phyloP scores from a whole-genome alignment of 2,329 filamentous ascomycete genomes.

The Phialophora tarda region DNA sequence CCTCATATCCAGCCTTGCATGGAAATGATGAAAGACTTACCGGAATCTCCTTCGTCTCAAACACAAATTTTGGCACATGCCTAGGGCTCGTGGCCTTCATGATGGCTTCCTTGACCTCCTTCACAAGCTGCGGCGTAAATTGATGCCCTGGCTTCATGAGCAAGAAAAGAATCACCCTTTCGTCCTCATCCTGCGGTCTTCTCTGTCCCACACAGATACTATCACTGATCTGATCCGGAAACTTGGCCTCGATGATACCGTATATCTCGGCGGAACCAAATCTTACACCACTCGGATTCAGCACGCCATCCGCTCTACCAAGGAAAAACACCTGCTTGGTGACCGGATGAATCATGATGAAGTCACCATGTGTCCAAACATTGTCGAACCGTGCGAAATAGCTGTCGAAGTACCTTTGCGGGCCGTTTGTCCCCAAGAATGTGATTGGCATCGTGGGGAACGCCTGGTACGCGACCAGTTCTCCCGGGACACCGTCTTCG shows the following conservation, averaged over 20 bases:
- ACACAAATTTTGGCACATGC: constrained; percentile 79
- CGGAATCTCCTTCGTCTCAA: constrained; percentile 80
- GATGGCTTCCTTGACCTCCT: constrained; percentile 68
- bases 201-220: constrained; percentile 82
- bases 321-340: constrained; percentile 71
- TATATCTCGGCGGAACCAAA: constrained; percentile 97
- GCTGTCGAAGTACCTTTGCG: constrained; percentile 59
- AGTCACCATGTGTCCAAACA: constrained; percentile 85
- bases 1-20: neutral
- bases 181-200: constrained; percentile 63
- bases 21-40: constrained; percentile 49
- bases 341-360: constrained; percentile 70
- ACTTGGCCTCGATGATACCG: constrained; percentile 72
- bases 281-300: constrained; percentile 84
- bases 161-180: constrained; percentile 65
- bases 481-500: constrained; percentile 70
- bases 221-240: constrained; percentile 68
- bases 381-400: constrained; percentile 46
- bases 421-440: constrained; percentile 63
- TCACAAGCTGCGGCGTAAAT: constrained; percentile 63
- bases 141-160: constrained; percentile 63
- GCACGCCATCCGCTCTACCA: constrained; percentile 60
- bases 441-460: constrained; percentile 78
- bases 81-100: constrained; percentile 69
- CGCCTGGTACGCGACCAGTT: constrained; percentile 71